phyloP scores from a whole-genome alignment of 176 grass and related monocot species.

The Luzula sylvatica region DNA sequence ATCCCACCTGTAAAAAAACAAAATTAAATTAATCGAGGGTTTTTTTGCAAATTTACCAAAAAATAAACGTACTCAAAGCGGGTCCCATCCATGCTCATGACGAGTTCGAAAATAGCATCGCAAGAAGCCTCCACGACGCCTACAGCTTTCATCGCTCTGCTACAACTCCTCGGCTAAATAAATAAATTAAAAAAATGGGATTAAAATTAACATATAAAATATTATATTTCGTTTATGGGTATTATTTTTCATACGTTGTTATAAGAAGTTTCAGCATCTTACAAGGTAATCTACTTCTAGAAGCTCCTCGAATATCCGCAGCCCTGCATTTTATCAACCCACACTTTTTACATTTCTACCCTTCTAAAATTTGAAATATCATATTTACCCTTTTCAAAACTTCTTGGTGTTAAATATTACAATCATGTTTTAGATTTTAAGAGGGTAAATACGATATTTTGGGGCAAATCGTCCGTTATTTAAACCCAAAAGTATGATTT shows the following conservation, averaged over 20 bases:
- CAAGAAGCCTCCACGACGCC: slow-evolving; percentile 88
- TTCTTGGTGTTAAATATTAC: too few species aligned
- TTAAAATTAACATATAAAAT: slow-evolving; percentile 3
- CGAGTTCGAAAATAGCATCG: slow-evolving; percentile 91
- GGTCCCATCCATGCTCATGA: slow-evolving; percentile 90
- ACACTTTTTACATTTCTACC: too few species aligned
- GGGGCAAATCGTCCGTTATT: too few species aligned
- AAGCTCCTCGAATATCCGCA: slow-evolving; percentile 97
- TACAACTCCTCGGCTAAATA: slow-evolving; percentile 79
- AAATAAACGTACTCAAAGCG: slow-evolving; percentile 74
- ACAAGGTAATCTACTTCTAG: slow-evolving; percentile 94
- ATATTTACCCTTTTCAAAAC: too few species aligned
- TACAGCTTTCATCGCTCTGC: slow-evolving; percentile 98
- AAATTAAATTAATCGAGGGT: neutral
- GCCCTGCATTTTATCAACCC: slow-evolving; percentile 39
- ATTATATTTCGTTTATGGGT: neutral
- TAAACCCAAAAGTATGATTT: too few species aligned
- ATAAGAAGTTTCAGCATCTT: slow-evolving; percentile 38
- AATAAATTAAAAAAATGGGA: slow-evolving; percentile 31
- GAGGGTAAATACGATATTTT: too few species aligned
- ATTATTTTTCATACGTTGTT: slow-evolving; percentile 19
- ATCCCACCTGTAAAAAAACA: slow-evolving; percentile 55
- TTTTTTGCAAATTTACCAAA: slow-evolving; percentile 2
- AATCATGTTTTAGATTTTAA: too few species aligned
- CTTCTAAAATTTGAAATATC: too few species aligned